Evolutionary conservation across 2,329 filamentous ascomycete species (phyloP), one percentile per base, ranked within the genome.

Genomic region (Saccharata proteae): DNA sequence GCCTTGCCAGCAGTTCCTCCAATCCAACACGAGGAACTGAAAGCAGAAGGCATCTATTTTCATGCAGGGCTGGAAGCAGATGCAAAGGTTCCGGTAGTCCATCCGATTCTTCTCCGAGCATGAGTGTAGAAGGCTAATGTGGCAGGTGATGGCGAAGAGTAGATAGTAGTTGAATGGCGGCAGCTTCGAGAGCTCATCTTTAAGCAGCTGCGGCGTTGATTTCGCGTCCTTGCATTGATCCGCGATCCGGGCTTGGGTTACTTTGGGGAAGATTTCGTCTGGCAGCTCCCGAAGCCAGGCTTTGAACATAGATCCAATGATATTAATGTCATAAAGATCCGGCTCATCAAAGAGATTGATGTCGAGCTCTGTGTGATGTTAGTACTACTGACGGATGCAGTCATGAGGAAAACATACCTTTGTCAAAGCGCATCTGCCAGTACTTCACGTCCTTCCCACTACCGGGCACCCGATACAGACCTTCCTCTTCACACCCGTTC

Each of bases 91-190:
- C 49, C 83, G 77, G 52, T 88, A 93, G 51, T 93, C 84, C 88
- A 96, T 96, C 63, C 93, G 93, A 69, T 94, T 96, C 64, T 88
- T 86, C 41, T 92, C 83, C 15, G 85, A 80, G 54, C 93, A 88
- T 1, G 83, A 85, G 44, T 93, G 76, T 7, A 96, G 69, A 16
- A 94, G 70, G 46, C 85, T 93, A 29, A 96, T 75, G 48, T 96
- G 88, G 57, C 88, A 94, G 19, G 88, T 96, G 45, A 94, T 93
- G 46, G 88, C 88, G 53, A 96, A 96, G 5, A 96, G 74, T 10
- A 96, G 77, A 51, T 96, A 94, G 59, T 96, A 96, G 59, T 94
- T 93, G 65, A 90, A 94, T 0, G 88, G 88, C 5, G 88, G 82
- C n/a, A 96, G 68, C 44, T 83, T 86, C 2, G 88, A 93, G 3